Conservation (phyloP, 352 stramenopile genomes). For the Pythium aquatile region DNA sequence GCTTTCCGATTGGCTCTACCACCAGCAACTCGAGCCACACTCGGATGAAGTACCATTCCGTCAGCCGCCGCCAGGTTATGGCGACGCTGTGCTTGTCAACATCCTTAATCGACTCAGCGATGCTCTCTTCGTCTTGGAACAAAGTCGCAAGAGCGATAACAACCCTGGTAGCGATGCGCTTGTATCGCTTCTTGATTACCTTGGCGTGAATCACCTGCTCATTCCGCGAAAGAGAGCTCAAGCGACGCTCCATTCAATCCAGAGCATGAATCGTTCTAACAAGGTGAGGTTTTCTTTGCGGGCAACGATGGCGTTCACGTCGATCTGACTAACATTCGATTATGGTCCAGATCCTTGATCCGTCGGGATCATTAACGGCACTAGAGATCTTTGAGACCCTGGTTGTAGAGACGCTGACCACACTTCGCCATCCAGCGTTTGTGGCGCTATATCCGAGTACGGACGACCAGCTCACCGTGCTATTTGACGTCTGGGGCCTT, state of each 20-base stretch:
- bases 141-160: neutral
- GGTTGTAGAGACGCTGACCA: slow-evolving; percentile 14
- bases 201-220: slow-evolving; percentile 2
- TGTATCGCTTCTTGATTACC: neutral
- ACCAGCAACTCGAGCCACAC: neutral
- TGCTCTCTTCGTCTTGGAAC: slow-evolving; percentile 7
- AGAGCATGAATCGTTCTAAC: neutral
- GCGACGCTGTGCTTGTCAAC: neutral
- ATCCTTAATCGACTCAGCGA: neutral
- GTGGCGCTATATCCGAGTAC: slow-evolving; percentile 17
- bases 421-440: slow-evolving; percentile 18
- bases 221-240: slow-evolving; percentile 7
- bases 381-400: slow-evolving; percentile 26
- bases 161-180: neutral
- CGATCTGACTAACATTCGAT: neutral
- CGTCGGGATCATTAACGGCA: neutral
- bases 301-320: neutral
- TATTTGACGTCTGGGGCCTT: slow-evolving; percentile 33
- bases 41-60: neutral
- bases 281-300: slow-evolving; percentile 1
- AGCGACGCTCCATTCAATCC: slow-evolving; percentile 6
- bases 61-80: neutral
- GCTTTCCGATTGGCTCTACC: slow-evolving; percentile 9
- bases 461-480: slow-evolving; percentile 16
- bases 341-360: neutral